Evolutionary conservation across 768 basidiomycete species (phyloP), one percentile per base, ranked within the genome.

Genomic region (Trichaptum fuscoviolaceum): DNA sequence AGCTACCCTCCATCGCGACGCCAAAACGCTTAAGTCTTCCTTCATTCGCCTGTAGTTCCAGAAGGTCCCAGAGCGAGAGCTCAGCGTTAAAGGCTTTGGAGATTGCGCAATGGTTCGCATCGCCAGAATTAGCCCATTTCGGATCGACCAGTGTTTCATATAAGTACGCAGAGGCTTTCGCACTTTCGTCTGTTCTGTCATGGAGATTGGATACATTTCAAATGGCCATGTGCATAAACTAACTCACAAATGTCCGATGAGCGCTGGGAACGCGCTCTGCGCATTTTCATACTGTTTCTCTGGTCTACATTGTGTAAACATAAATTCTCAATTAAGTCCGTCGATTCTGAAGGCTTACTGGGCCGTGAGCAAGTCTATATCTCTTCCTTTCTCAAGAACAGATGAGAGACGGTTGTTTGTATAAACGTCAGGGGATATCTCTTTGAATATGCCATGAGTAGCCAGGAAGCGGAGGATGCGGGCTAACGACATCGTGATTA

Each of bases 211-310:
- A 52, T 2, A 52, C n/a, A n/a, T n/a, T n/a, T 52, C 42, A 52
- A 12, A 52, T 3, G 20, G 17, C 7, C 35, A 52, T 2, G 20
- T 2, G 20, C 42, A 12, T 52, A 20, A 52, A 20, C 15, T 20
- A 52, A 59, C 70, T 23, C 57, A 91, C 91, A 83, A 86, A 58
- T 91, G 72, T 12, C 87, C 90, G 10, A 91, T 82, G 70, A 92
- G 87, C 0, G 91, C 91, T 10, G 90, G 81, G 10, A 87, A 60
- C 0, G 71, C 83, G 1, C 88, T 90, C 68, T 87, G 84, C 0
- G 85, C 85, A 36, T 83, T 83, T 35, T 83, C 81, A 67, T 92
- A 91, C 73, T 92, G 93, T 69, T 78, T 75, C 68, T 84, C 84
- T 0, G 85, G 84, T 62, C 87, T 91, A 60, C 20, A 35, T 26